A percentile compares a stretch with the other conserved stretches of the same genome.
These are phyloP conservation scores for Naganishia antarctica DNA, from an alignment of 768 basidiomycete species.

Conservation along the genomic window DNA sequence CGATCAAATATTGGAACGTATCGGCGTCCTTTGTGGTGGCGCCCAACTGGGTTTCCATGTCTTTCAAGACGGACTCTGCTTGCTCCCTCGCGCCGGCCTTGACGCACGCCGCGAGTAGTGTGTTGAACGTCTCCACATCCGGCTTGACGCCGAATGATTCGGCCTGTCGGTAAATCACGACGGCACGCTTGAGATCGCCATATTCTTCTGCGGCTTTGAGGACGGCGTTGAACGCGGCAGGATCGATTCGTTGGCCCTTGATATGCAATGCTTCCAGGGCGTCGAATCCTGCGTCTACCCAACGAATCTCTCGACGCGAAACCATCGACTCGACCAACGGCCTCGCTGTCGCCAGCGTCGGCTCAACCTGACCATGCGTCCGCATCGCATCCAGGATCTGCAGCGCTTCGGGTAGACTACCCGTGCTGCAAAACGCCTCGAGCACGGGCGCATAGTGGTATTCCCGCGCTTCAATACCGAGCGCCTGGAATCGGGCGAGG, in stretches of 20 bases:
- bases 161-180: conserved; percentile 69
- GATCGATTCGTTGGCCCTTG: conserved; percentile 57
- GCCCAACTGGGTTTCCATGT: conserved; percentile 55
- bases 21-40: conserved; percentile 49
- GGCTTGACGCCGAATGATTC: conserved; percentile 58
- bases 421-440: conserved; percentile 63
- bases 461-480: conserved; percentile 59
- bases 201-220: conserved; percentile 61
- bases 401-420: conserved; percentile 62
- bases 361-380: conserved; percentile 52
- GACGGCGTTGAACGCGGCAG: conserved; percentile 62
- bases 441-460: conserved; percentile 72
- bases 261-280: conserved; percentile 60
- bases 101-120: conserved; percentile 64
- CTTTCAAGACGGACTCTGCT: conserved; percentile 63
- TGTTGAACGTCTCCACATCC: conserved; percentile 63
- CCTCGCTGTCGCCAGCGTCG: conserved; percentile 56
- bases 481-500: conserved; percentile 56
- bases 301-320: conserved; percentile 50
- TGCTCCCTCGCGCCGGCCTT: conserved; percentile 60
- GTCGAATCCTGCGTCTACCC: conserved; percentile 63
- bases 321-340: conserved; percentile 58
- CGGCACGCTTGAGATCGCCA: conserved; percentile 67
- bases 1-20: conserved; percentile 66
- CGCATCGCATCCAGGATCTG: conserved; percentile 61